Evolutionary conservation across 768 basidiomycete genomes (phyloP).

Genomic region (Trametes meyenii): DNA sequence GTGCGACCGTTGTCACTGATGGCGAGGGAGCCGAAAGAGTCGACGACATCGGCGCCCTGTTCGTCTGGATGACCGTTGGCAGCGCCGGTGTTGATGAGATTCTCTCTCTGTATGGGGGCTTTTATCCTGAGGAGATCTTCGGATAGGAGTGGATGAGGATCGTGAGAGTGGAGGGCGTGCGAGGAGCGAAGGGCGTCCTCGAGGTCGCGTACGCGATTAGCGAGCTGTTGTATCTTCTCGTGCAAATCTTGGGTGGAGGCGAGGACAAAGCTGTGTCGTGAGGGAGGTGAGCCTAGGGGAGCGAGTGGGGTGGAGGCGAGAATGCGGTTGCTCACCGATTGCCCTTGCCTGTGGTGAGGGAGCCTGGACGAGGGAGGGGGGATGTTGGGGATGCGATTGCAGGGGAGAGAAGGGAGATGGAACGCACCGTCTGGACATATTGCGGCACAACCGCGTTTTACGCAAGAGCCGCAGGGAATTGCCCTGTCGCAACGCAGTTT

Average conservation of each 20-base stretch:
- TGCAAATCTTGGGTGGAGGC: conserved; percentile 82
- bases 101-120: conserved; percentile 72
- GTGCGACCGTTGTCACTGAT: conserved; percentile 72
- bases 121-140: conserved; percentile 79
- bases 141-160: conserved; percentile 65
- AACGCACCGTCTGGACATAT: conserved; percentile 77
- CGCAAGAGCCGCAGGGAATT: conserved; percentile 78
- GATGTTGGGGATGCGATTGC: conserved; percentile 8
- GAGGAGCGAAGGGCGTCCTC: conserved; percentile 69
- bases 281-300: conserved; percentile 12
- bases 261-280: conserved; percentile 65
- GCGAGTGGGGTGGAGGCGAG: too few relatives aligned
- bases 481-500: conserved; percentile 77
- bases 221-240: conserved; percentile 78
- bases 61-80: conserved; percentile 49
- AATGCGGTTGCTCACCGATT: conserved; percentile 56
- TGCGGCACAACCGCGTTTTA: conserved; percentile 78
- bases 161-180: conserved; percentile 58
- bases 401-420: conserved; percentile 10
- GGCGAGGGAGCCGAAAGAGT: conserved; percentile 80
- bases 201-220: conserved; percentile 72
- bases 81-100: conserved; percentile 44
- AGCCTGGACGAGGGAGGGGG: conserved; percentile 47
- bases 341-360: conserved; percentile 79
- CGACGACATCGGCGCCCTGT: conserved; percentile 72